Conservation (phyloP, 2,329 filamentous ascomycete genomes). For the Tricladium varicosporioides region DNA sequence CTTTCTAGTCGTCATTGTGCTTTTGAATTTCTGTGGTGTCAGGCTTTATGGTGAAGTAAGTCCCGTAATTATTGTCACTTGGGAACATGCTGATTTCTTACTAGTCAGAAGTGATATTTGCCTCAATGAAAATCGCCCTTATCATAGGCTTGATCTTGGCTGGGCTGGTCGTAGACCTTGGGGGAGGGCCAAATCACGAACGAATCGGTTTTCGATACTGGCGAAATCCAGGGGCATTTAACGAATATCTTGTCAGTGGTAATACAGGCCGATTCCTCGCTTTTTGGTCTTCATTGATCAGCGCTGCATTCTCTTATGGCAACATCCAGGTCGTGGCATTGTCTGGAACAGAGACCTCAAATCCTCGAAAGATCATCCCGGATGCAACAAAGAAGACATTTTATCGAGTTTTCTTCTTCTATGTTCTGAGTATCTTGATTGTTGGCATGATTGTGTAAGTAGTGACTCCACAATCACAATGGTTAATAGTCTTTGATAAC, state of each 20-base stretch:
- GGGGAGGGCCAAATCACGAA: conserved; percentile 72
- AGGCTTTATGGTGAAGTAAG: conserved; percentile 53
- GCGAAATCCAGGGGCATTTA: conserved; percentile 68
- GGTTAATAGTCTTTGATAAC: neutral
- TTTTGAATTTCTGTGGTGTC: conserved; percentile 57
- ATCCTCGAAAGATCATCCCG: conserved; percentile 67
- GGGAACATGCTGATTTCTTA: neutral
- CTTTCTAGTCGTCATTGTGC: conserved; percentile 32
- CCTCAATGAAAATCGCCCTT: conserved; percentile 53
- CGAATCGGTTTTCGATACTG: conserved; percentile 71
- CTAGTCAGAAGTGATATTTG: conserved; percentile 56
- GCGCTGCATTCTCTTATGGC: conserved; percentile 48
- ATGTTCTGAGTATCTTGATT: conserved; percentile 68
- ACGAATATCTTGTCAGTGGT: conserved; percentile 60
- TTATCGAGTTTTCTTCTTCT: conserved; percentile 73
- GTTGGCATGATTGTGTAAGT: conserved; percentile 54
- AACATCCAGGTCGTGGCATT: conserved; percentile 45
- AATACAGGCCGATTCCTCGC: conserved; percentile 66
- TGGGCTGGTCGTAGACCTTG: conserved; percentile 74
- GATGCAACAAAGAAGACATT: conserved; percentile 77
- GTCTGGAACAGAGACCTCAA: conserved; percentile 66
- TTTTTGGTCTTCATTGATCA: conserved; percentile 56
- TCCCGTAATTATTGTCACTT: neutral
- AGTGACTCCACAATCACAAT: neutral
- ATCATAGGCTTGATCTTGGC: conserved; percentile 63